Percentiles rank a stretch among this genome's conserved stretches.
These are phyloP conservation scores for Triticum aestivum DNA, from an alignment of 176 grass and related monocot genomes.

Conservation along the genomic window DNA sequence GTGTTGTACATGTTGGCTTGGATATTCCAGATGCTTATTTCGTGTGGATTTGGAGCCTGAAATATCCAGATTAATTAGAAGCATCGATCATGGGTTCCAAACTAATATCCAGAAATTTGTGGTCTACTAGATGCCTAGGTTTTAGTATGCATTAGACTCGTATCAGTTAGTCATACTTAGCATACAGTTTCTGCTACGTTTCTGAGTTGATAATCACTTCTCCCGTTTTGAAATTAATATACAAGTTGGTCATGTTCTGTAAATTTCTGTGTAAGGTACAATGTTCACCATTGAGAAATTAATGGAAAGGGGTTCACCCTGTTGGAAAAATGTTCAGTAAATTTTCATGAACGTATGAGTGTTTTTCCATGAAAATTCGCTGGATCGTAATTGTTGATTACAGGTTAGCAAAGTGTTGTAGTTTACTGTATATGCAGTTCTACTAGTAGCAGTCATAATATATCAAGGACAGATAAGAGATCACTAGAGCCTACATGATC, in stretches of 20 bases:
- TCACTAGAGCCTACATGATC: no score
- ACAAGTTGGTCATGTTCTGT: background rate
- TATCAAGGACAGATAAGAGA: background rate
- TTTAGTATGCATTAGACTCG: no score
- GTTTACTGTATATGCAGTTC: background rate
- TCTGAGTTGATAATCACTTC: slow-evolving; percentile 6
- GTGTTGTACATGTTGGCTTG: no score
- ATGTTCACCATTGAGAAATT: no score
- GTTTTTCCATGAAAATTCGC: background rate
- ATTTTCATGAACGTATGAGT: background rate
- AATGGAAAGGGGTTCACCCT: no score
- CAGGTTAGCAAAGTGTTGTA: background rate
- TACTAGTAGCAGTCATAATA: background rate
- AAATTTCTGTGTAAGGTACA: no score
- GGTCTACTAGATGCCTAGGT: no score
- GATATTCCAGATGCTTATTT: no score
- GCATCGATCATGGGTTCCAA: background rate
- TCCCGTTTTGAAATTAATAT: background rate
- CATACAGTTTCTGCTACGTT: background rate
- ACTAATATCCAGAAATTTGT: no score
- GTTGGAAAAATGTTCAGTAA: background rate
- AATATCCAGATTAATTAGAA: background rate
- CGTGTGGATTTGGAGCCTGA: no score
- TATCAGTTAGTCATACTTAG: background rate
- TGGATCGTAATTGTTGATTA: background rate